phyloP scores from a whole-genome alignment of 1,139 yeast genomes.

The Kodamaea sp. region DNA sequence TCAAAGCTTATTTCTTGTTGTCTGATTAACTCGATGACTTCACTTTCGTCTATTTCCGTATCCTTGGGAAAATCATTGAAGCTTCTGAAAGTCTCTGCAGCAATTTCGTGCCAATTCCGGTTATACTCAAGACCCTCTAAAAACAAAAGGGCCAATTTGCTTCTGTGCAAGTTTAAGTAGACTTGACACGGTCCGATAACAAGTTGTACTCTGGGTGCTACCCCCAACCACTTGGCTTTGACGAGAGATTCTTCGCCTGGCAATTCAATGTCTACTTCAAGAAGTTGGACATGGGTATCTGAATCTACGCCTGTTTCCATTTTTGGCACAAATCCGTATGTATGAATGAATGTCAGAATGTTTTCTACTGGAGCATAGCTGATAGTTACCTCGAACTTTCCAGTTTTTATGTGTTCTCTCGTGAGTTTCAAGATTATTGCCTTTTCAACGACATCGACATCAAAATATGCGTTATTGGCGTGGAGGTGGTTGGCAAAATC shows the following conservation, averaged over 20 bases:
- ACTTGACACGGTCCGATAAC: constrained; percentile 7
- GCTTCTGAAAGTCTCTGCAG: constrained; percentile 6
- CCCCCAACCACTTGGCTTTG: constrained; percentile 22
- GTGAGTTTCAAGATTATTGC: constrained; percentile 48
- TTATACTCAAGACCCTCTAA: constrained; percentile 19
- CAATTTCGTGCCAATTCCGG: constrained; percentile 16
- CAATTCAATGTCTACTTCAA: constrained; percentile 13
- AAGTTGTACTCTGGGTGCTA: constrained; percentile 16
- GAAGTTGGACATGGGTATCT: constrained; percentile 10
- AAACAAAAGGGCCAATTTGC: constrained; percentile 18
- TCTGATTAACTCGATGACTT: constrained; percentile 13
- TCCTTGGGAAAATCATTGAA: constrained; percentile 13
- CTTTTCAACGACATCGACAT: constrained; percentile 49
- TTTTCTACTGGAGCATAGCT: constrained; percentile 52
- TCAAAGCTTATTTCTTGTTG: constrained; percentile 18
- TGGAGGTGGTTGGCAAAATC: constrained; percentile 67
- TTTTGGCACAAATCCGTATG: constrained; percentile 61
- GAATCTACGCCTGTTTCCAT: constrained; percentile 1
- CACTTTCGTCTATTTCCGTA: constrained; percentile 12
- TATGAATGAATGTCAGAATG: constrained; percentile 44
- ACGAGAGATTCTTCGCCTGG: constrained; percentile 6
- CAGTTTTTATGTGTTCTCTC: constrained; percentile 8
- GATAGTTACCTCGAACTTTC: constrained; percentile 45
- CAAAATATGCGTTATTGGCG: constrained; percentile 56
- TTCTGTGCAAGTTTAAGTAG: constrained; percentile 13